phyloP scores from a whole-genome alignment of 345 rosid species.

The Arabidopsis arenosa region DNA sequence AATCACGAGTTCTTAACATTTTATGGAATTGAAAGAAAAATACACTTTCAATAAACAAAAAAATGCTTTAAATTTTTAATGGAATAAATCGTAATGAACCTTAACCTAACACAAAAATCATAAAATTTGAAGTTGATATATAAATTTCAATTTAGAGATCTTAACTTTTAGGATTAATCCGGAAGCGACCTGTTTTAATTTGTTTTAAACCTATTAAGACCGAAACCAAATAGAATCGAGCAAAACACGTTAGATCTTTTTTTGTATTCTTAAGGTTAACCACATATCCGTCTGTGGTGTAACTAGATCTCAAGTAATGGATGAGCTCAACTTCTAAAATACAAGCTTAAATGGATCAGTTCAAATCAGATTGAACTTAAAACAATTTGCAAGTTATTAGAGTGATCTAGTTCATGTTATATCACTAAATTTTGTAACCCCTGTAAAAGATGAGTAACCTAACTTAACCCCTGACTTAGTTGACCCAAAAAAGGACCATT shows the following conservation, averaged over 20 bases:
- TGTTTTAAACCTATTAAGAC: background rate
- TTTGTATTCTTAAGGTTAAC: background rate
- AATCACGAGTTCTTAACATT: constrained; percentile 29
- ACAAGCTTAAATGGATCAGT: background rate
- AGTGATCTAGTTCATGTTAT: background rate
- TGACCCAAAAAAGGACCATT: background rate
- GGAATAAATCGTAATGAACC: background rate
- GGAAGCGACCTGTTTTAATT: background rate
- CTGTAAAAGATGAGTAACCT: background rate
- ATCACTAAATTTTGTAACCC: background rate
- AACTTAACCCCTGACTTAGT: background rate
- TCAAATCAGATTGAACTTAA: background rate
- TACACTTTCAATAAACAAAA: background rate
- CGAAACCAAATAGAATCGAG: background rate
- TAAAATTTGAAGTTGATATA: background rate
- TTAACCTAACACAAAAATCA: background rate
- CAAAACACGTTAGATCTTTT: background rate
- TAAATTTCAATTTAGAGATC: background rate
- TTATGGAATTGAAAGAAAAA: constrained; percentile 5
- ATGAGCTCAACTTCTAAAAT: background rate
- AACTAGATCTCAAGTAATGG: too few species aligned
- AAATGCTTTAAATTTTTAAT: background rate
- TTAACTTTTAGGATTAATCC: background rate
- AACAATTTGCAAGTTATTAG: background rate
- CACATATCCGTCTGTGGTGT: too few species aligned